Conservation (phyloP, 345 rosid genomes). For the Citrus unshiu region DNA sequence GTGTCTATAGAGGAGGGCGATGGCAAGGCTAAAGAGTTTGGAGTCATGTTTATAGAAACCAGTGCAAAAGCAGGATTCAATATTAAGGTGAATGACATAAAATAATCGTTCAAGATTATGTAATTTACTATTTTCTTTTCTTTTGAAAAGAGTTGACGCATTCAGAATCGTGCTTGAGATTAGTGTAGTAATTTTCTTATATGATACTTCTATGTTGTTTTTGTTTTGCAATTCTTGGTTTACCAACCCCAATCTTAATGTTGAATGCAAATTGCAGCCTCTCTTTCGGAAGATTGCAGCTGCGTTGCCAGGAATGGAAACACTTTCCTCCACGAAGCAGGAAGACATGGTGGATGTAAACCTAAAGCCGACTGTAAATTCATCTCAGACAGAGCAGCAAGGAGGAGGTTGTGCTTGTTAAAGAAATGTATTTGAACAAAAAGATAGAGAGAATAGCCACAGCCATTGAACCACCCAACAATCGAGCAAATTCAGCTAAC, state of each 20-base stretch:
- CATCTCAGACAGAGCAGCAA: slow-evolving; percentile 74
- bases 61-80: slow-evolving; percentile 97
- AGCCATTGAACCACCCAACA: not conserved
- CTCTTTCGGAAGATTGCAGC: slow-evolving; percentile 91
- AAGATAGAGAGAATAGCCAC: not conserved
- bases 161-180: too few relatives aligned
- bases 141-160: too few relatives aligned
- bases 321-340: slow-evolving; percentile 75
- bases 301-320: slow-evolving; percentile 95
- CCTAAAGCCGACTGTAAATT: slow-evolving; percentile 65
- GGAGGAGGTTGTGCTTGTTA: slow-evolving; percentile 88
- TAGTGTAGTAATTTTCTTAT: not conserved
- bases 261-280: slow-evolving; percentile 51
- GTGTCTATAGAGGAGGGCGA: slow-evolving; percentile 98
- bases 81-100: slow-evolving; percentile 53
- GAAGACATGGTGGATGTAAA: slow-evolving; percentile 98
- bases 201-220: not conserved
- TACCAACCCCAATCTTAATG: not conserved
- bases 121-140: too few relatives aligned
- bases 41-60: slow-evolving; percentile 90
- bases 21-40: slow-evolving; percentile 71
- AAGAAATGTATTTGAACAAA: slow-evolving; percentile 6
- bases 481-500: not conserved
- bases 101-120: too few relatives aligned
- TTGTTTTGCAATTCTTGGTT: not conserved